phyloP scores from a whole-genome alignment of 2,329 filamentous ascomycete genomes.

The Epicoccum nigrum region DNA sequence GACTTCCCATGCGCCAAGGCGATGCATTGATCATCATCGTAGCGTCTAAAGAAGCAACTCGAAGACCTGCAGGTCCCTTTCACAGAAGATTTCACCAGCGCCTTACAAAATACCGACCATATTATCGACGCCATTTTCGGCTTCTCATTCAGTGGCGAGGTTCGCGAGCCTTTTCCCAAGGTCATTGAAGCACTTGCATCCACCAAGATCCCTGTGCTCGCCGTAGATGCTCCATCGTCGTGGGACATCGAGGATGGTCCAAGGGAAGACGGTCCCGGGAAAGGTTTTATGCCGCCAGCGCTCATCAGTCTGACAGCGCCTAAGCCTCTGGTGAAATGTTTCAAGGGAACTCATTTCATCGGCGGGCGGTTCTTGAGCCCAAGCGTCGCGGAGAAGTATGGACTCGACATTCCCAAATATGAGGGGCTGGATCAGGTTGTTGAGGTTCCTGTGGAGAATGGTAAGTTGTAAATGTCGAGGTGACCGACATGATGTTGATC shows the following conservation, averaged over 20 bases:
- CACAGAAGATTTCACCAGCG: conserved; percentile 74
- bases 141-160: conserved; percentile 90
- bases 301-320: conserved; percentile 91
- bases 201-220: conserved; percentile 77
- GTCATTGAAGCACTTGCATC: conserved; percentile 80
- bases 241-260: conserved; percentile 93
- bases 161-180: conserved; percentile 87
- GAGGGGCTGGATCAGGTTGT: conserved; percentile 87
- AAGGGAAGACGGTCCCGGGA: conserved; percentile 75
- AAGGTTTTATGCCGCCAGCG: conserved; percentile 77
- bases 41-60: conserved; percentile 85
- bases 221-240: conserved; percentile 90
- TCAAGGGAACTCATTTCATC: conserved; percentile 87
- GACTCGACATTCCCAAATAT: conserved; percentile 81
- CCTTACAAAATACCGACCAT: conserved; percentile 74
- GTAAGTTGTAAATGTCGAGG: conserved; percentile 28
- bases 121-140: conserved; percentile 94
- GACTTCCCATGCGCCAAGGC: background rate
- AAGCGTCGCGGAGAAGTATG: conserved; percentile 82
- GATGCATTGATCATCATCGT: conserved; percentile 15
- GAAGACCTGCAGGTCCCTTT: conserved; percentile 83
- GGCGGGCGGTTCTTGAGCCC: conserved; percentile 87
- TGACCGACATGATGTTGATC: no score
- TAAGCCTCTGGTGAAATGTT: conserved; percentile 85
- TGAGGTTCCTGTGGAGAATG: conserved; percentile 63